phyloP scores from a whole-genome alignment of 1,284 basidiomycete species.

The Austroboletus rostrupii region DNA sequence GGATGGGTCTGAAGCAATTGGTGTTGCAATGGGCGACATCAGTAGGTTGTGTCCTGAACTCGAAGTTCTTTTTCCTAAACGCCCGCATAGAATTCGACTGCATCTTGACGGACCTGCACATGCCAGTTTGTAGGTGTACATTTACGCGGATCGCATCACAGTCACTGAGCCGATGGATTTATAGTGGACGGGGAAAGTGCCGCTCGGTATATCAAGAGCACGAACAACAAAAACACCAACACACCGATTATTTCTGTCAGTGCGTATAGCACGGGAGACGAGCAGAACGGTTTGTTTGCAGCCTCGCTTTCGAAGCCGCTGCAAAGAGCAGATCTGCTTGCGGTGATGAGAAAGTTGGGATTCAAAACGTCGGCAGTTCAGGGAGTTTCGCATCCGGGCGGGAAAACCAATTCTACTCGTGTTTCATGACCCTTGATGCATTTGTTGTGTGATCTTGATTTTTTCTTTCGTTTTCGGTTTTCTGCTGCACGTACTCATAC shows the following conservation, averaged over 20 bases:
- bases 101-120: conserved; percentile 86
- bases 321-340: conserved; percentile 79
- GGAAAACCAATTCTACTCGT: conserved; percentile 47
- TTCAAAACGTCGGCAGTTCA: conserved; percentile 83
- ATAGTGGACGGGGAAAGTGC: conserved; percentile 89
- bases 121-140: conserved; percentile 74
- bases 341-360: conserved; percentile 78
- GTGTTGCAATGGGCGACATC: conserved; percentile 94
- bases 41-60: conserved; percentile 50
- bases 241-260: conserved; percentile 93
- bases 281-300: conserved; percentile 77
- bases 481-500: conserved; percentile 30
- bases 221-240: conserved; percentile 85
- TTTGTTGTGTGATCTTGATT: conserved; percentile 25
- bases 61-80: conserved; percentile 14
- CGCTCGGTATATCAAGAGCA: conserved; percentile 90
- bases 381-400: conserved; percentile 41
- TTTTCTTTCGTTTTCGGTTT: conserved; percentile 31
- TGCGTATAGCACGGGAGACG: conserved; percentile 73
- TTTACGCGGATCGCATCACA: background rate
- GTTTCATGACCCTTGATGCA: conserved; percentile 25
- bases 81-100: conserved; percentile 70
- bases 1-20: conserved; percentile 95
- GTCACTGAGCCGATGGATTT: conserved; percentile 5
- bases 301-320: conserved; percentile 86